Percentiles rank a stretch among this genome's conserved stretches.
phyloP scores from a whole-genome alignment of 2,329 filamentous ascomycete species.

The Ceratocystis colombiana region DNA sequence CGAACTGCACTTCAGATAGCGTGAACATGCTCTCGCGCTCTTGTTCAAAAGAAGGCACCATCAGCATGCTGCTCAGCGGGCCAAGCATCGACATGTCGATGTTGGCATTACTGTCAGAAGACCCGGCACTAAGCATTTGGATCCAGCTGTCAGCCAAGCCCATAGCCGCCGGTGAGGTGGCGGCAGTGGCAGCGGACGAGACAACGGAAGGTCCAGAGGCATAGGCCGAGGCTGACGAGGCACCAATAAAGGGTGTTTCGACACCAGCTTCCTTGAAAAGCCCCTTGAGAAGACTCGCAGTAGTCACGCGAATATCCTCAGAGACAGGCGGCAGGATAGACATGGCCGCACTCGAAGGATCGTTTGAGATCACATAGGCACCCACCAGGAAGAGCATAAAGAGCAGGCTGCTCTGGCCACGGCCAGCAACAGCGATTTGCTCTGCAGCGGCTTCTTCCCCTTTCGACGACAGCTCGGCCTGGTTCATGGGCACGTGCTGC shows the following conservation, averaged over 20 bases:
- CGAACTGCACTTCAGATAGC: constrained; percentile 78
- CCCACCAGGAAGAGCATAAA: constrained; percentile 95
- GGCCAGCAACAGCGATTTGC: constrained; percentile 37
- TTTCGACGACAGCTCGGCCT: constrained; percentile 33
- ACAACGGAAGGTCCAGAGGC: not conserved
- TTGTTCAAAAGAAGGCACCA: constrained; percentile 71
- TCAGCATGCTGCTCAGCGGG: constrained; percentile 57
- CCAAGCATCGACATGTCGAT: constrained; percentile 53
- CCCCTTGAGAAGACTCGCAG: constrained; percentile 65
- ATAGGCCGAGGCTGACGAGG: constrained; percentile 16
- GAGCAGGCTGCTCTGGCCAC: constrained; percentile 70
- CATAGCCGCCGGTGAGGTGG: constrained; percentile 20
- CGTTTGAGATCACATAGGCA: constrained; percentile 88
- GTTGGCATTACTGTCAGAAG: constrained; percentile 24
- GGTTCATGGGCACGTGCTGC: constrained; percentile 44
- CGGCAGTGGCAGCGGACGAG: not conserved
- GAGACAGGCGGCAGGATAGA: constrained; percentile 67
- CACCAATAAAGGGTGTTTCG: constrained; percentile 28
- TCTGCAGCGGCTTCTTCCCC: constrained; percentile 30
- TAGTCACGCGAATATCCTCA: constrained; percentile 69
- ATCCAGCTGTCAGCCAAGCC: constrained; percentile 32
- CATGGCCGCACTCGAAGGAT: constrained; percentile 43
- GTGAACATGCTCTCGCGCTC: constrained; percentile 81
- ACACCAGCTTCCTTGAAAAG: constrained; percentile 73
- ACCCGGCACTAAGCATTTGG: constrained; percentile 14